Percentiles rank a stretch among this genome's conserved stretches.
These are phyloP conservation scores for Colletotrichum sp. DNA, from an alignment of 2,329 filamentous ascomycete genomes.

Conservation along the genomic window DNA sequence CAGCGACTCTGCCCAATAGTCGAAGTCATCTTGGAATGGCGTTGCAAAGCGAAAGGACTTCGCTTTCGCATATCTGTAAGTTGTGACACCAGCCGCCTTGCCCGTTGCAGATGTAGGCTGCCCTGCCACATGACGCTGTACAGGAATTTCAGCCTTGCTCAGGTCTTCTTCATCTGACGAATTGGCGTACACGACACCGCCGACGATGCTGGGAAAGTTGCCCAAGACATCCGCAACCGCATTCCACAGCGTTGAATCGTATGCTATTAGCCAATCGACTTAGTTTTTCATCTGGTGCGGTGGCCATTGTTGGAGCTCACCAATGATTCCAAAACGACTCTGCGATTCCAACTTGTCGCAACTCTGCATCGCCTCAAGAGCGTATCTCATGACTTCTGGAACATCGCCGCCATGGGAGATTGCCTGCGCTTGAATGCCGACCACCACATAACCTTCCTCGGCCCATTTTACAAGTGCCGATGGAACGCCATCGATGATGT, in stretches of 20 bases:
- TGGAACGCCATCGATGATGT: neutral
- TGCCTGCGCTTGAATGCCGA: neutral
- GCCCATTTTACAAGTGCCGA: neutral
- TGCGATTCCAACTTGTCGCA: neutral
- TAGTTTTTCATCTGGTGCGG: neutral
- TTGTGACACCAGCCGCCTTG: neutral
- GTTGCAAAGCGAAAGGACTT: slow-evolving; percentile 45
- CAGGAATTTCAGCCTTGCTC: neutral
- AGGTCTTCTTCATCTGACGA: neutral
- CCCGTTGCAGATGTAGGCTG: neutral
- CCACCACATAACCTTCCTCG: neutral
- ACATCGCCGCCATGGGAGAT: neutral
- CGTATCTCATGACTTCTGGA: neutral
- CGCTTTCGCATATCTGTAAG: neutral
- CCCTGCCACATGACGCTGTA: neutral
- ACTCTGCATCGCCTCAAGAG: neutral
- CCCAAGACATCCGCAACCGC: neutral
- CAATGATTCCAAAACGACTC: neutral
- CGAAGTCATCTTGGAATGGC: slow-evolving; percentile 55
- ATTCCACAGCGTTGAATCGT: neutral
- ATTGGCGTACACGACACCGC: neutral
- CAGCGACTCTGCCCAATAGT: slow-evolving; percentile 58
- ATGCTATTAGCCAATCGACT: neutral
- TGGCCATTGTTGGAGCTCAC: neutral
- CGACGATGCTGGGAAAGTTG: neutral